Conservation (phyloP, 78 protist species). For the Acrasis kona region DNA sequence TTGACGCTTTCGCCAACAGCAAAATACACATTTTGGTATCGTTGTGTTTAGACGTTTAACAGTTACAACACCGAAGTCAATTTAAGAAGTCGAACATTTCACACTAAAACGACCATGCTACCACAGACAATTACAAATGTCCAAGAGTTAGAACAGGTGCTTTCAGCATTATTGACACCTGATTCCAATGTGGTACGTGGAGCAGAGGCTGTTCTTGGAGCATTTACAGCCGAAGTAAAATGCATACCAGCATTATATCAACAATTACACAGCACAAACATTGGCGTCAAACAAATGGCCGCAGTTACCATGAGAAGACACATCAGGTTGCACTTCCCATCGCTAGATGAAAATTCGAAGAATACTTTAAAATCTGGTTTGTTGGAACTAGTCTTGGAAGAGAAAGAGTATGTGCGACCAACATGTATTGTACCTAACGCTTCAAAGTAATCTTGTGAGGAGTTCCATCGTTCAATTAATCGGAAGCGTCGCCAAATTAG, state of each 20-base stretch:
- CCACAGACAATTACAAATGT: background rate
- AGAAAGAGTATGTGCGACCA: background rate
- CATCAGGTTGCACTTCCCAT: background rate
- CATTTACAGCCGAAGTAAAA: background rate
- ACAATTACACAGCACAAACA: background rate
- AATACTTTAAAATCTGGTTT: background rate
- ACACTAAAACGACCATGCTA: no score
- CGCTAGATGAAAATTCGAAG: background rate
- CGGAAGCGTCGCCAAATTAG: background rate
- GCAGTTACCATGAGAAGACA: background rate
- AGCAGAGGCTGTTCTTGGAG: background rate
- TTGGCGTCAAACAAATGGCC: background rate
- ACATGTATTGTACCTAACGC: background rate
- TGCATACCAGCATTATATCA: constrained; percentile 3
- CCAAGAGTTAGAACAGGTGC: background rate
- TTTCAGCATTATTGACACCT: background rate
- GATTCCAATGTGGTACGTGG: background rate
- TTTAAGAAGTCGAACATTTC: no score
- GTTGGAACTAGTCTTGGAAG: background rate
- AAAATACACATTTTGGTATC: no score
- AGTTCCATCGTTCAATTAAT: background rate
- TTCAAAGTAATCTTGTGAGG: background rate
- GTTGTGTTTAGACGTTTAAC: no score
- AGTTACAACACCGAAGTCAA: no score
- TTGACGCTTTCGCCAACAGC: no score